Evolutionary conservation across 306 rosid species (phyloP).

Genomic region (Spatholobus suberectus): DNA sequence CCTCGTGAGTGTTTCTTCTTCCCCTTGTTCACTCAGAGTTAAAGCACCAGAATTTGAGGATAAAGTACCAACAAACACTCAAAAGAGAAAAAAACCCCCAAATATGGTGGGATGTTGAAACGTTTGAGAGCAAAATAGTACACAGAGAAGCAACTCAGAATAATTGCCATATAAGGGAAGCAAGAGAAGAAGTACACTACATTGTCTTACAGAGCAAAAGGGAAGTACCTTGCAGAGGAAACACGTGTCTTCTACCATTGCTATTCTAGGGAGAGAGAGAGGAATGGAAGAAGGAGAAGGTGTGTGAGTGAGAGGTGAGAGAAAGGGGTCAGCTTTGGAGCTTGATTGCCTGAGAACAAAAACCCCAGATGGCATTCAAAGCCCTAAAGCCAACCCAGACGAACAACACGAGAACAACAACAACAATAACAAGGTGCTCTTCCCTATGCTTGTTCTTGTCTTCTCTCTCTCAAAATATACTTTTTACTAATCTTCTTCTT

Average conservation of each 20-base stretch:
- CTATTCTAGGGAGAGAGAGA: conserved; percentile 23
- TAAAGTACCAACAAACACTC: background rate
- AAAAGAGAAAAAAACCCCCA: background rate
- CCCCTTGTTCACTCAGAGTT: conserved; percentile 1
- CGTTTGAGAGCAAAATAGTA: conserved; percentile 6
- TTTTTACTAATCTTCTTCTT: background rate
- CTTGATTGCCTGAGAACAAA: conserved; percentile 31
- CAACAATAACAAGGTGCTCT: conserved; percentile 27
- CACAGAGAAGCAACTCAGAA: background rate
- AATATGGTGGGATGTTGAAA: conserved; percentile 13
- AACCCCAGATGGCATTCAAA: conserved; percentile 35
- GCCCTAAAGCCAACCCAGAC: conserved; percentile 28
- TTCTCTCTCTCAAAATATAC: background rate
- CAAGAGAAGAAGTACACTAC: conserved; percentile 26
- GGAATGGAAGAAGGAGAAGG: conserved; percentile 24
- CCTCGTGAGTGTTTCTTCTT: conserved; percentile 27
- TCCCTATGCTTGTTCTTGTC: conserved; percentile 10
- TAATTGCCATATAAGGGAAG: background rate
- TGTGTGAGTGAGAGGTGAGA: background rate
- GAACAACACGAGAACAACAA: background rate
- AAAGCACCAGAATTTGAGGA: conserved; percentile 17
- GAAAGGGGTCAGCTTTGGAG: conserved; percentile 44
- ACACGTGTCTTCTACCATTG: conserved; percentile 74
- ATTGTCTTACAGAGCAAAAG: conserved; percentile 30
- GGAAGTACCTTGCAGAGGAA: conserved; percentile 75